These are phyloP conservation scores for Pichia sp. DNA, from an alignment of 1,139 yeast species.

Conservation along the genomic window DNA sequence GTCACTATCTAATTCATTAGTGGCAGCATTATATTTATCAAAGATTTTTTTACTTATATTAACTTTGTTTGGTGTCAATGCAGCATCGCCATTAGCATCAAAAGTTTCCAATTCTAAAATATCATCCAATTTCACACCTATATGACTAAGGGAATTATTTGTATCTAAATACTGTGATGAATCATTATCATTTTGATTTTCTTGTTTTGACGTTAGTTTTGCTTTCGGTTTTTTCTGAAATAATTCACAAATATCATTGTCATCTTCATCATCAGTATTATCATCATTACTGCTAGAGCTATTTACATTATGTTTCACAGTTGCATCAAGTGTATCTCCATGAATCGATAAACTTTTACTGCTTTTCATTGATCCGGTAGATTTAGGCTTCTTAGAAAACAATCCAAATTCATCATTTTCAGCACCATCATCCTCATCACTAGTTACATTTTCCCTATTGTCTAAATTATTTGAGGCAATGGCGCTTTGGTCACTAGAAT, in stretches of 20 bases:
- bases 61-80: too few relatives aligned
- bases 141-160: neutral
- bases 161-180: too few relatives aligned
- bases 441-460: neutral
- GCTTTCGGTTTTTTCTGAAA: slow-evolving; percentile 1
- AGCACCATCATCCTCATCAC: slow-evolving; percentile 4
- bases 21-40: too few relatives aligned
- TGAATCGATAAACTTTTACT: neutral
- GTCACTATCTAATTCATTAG: too few relatives aligned
- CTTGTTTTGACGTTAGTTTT: neutral
- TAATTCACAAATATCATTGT: slow-evolving; percentile 1
- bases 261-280: neutral
- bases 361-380: neutral
- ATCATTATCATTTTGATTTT: neutral
- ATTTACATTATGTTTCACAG: neutral
- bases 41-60: neutral
- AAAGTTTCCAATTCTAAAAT: neutral
- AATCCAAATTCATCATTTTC: slow-evolving; percentile 15
- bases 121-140: neutral
- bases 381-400: slow-evolving; percentile 13
- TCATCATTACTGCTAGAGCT: neutral
- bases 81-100: too few relatives aligned
- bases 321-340: neutral
- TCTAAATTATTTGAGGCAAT: neutral
- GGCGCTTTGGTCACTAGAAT: slow-evolving; percentile 11